Base-by-base conservation (phyloP, 2,329 filamentous ascomycete genomes). In the Parascedosporium putredinis region DNA sequence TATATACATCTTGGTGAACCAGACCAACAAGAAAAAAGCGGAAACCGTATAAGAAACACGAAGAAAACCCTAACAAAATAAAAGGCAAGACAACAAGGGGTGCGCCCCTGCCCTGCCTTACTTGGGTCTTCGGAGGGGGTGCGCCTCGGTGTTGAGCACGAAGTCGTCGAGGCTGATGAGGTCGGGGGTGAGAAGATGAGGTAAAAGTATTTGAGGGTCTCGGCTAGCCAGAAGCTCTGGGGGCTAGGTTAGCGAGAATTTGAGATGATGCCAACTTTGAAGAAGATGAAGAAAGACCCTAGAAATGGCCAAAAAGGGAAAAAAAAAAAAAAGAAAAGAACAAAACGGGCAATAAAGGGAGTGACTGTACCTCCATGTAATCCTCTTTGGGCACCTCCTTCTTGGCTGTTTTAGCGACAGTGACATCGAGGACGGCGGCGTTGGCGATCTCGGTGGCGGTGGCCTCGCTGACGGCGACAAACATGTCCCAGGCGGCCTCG, bases 121-220 rank as follows among this genome's bases (percentile, higher is more conserved):
- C 16, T 57, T 62, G 7, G 72, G 70, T 55, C 75, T 63, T 40
- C 53, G 59, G 20, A 70, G 59, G 1, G 73, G 73, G 55, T 76
- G 73, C 2, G 71, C 74, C 57, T 76, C 74, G 0, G 74, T 77
- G 50, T 75, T 77, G 25, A 81, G 62, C 33, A 87, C 80, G 61
- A 71, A 87, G 8, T 85, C 75, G 62, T 88, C 84, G 58, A 88
- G 62, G 58, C 73, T 83, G 36, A 86, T 68, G 23, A 81, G 57
- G 16, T 75, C 71, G 80, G 76, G 12, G 83, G 75, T 20, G 76
- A 79, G 56, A 87, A 88, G 24, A 86, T 74, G 45, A 88, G 62
- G 56, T 83, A 88, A 51, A 86, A 86, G 55, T 88, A 88, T 64
- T 87, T 88, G 52, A 88, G 64, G 12, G 83, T 88, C 67, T 88